phyloP scores from a whole-genome alignment of 805 yeast genomes.

The Tetrapisispora fleetii region DNA sequence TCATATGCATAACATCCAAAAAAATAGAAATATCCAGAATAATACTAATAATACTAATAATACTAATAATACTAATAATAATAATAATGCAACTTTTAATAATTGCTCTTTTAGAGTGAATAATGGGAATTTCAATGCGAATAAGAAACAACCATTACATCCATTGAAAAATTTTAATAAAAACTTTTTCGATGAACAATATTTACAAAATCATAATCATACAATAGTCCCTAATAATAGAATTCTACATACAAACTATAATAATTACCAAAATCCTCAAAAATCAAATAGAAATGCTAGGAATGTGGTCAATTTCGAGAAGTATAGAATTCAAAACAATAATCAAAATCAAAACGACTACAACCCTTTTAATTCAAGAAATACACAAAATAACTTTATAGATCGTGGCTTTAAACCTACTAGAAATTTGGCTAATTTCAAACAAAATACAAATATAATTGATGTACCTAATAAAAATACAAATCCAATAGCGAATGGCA shows the following conservation, averaged over 20 bases:
- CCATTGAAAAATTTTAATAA: background rate
- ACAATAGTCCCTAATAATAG: background rate
- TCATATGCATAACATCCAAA: background rate
- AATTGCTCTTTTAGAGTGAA: background rate
- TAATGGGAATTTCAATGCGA: background rate
- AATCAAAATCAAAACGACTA: background rate
- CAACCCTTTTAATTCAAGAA: background rate
- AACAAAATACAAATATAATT: background rate
- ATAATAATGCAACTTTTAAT: background rate
- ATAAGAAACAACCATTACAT: background rate
- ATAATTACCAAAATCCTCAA: background rate
- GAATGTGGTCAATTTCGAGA: slow-evolving; percentile 11
- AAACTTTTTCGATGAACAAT: background rate
- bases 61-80: background rate
- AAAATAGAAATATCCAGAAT: background rate
- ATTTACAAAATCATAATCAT: background rate
- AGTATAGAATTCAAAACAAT: slow-evolving; percentile 10
- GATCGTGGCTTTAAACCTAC: background rate
- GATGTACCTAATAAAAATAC: background rate
- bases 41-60: background rate
- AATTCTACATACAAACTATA: background rate
- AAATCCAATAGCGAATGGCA: background rate
- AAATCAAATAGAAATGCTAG: background rate
- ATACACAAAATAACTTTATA: background rate
- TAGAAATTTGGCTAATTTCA: background rate